Percentiles rank a stretch among this genome's conserved stretches.
These are phyloP conservation scores for Naganishia vishniacii DNA, from an alignment of 768 basidiomycete species.

Conservation along the genomic window DNA sequence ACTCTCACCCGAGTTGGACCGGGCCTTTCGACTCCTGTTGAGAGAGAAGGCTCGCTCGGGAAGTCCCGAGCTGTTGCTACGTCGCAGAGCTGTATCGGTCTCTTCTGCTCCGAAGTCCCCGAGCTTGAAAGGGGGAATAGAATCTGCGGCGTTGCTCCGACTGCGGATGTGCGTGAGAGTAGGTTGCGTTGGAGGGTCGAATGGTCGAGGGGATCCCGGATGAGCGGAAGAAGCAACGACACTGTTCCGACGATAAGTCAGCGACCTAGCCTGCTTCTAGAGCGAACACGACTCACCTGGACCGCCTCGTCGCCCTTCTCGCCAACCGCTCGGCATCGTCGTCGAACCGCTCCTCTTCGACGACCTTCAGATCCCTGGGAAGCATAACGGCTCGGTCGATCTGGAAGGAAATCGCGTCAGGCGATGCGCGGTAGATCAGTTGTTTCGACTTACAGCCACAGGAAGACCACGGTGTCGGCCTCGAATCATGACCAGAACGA, in stretches of 20 bases:
- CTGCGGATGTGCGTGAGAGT: conserved; percentile 15
- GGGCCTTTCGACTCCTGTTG: background rate
- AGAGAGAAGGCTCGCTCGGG: conserved; percentile 3
- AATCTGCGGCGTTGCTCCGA: background rate
- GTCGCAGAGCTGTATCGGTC: background rate
- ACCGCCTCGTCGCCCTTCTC: conserved; percentile 21
- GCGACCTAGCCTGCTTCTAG: background rate
- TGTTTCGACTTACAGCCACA: conserved; percentile 36
- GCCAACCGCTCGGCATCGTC: conserved; percentile 37
- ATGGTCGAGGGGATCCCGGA: conserved; percentile 12
- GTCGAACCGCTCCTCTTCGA: conserved; percentile 44
- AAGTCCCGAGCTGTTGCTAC: background rate
- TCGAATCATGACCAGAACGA: conserved; percentile 85
- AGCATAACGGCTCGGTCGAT: conserved; percentile 49
- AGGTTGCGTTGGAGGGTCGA: conserved; percentile 15
- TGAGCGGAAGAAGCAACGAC: conserved; percentile 6
- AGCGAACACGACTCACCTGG: conserved; percentile 15
- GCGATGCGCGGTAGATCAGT: background rate
- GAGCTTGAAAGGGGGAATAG: background rate
- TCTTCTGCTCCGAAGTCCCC: background rate
- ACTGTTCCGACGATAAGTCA: background rate
- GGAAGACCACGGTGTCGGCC: conserved; percentile 73
- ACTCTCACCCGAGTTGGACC: conserved; percentile 16
- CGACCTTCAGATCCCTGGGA: conserved; percentile 44
- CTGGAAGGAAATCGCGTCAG: conserved; percentile 17